These are phyloP conservation scores for Botrytis fabae DNA, from an alignment of 2,329 filamentous ascomycete species.

Conservation along the genomic window DNA sequence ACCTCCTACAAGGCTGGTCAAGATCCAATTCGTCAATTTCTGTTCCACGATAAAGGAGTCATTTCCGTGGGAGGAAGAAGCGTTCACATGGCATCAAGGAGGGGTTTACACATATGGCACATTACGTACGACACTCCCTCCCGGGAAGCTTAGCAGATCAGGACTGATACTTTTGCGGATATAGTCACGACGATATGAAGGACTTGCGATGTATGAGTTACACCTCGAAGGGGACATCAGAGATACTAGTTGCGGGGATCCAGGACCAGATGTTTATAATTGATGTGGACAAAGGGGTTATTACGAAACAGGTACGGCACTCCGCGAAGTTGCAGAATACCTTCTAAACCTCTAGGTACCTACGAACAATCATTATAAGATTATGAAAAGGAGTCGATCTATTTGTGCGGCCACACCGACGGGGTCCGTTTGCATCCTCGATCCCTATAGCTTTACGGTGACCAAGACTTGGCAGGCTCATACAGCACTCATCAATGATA, in stretches of 20 bases:
- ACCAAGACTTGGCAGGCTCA: slow-evolving; percentile 91
- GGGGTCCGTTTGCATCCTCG: slow-evolving; percentile 83
- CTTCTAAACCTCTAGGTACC: slow-evolving; percentile 55
- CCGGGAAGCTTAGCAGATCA: background rate
- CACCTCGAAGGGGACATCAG: slow-evolving; percentile 77
- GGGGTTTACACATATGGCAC: slow-evolving; percentile 87
- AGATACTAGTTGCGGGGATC: slow-evolving; percentile 83
- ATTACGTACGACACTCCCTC: slow-evolving; percentile 56
- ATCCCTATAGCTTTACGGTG: slow-evolving; percentile 73
- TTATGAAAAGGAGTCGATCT: slow-evolving; percentile 88
- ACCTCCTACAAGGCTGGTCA: slow-evolving; percentile 82
- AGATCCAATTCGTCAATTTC: slow-evolving; percentile 80
- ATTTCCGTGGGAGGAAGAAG: slow-evolving; percentile 80
- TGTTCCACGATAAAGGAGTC: slow-evolving; percentile 89
- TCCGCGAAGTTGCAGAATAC: background rate
- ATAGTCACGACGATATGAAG: slow-evolving; percentile 72
- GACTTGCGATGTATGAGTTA: slow-evolving; percentile 95
- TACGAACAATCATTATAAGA: slow-evolving; percentile 76
- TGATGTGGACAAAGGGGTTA: slow-evolving; percentile 67
- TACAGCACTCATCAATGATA: slow-evolving; percentile 85
- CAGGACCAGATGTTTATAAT: slow-evolving; percentile 83
- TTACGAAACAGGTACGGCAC: slow-evolving; percentile 61
- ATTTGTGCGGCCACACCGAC: slow-evolving; percentile 87
- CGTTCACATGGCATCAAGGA: slow-evolving; percentile 83
- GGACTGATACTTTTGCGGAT: slow-evolving; percentile 31